Evolutionary conservation across 371 early-diverging fungal genomes (phyloP).

Genomic region (Syncephalis plumigaleata): DNA sequence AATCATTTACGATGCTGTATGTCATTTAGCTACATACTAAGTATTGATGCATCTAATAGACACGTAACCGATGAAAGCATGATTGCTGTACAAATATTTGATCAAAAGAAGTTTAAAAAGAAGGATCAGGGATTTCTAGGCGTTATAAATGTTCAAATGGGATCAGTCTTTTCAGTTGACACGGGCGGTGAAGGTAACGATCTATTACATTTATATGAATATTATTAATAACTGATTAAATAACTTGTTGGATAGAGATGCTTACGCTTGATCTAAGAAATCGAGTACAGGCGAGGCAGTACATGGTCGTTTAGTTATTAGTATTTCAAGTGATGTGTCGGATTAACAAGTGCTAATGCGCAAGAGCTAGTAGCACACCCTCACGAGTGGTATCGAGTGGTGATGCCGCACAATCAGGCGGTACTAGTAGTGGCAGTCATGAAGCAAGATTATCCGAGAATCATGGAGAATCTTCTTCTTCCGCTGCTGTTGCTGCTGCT

Average conservation of each 20-base stretch:
- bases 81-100: constrained; percentile 87
- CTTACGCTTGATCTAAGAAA: constrained; percentile 68
- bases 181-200: constrained; percentile 48
- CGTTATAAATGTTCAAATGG: constrained; percentile 71
- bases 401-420: neutral
- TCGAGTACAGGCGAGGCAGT: constrained; percentile 59
- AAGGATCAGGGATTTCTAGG: constrained; percentile 90
- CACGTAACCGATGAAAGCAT: constrained; percentile 55
- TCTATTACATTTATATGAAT: neutral
- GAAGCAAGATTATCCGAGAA: constrained; percentile 8
- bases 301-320: constrained; percentile 69
- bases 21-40: too few relatives aligned
- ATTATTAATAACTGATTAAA: neutral
- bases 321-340: constrained; percentile 36
- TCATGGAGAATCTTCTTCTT: neutral
- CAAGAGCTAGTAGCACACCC: neutral
- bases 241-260: constrained; percentile 37
- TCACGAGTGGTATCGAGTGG: neutral
- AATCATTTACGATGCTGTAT: too few relatives aligned
- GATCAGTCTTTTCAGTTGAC: constrained; percentile 55
- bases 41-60: constrained; percentile 15
- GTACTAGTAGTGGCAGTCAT: constrained; percentile 6
- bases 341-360: too few relatives aligned
- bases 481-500: constrained; percentile 2
- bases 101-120: constrained; percentile 89